These are phyloP conservation scores for Stephania japonica DNA, from an alignment of 164 flowering plant genomes.

Conservation along the genomic window DNA sequence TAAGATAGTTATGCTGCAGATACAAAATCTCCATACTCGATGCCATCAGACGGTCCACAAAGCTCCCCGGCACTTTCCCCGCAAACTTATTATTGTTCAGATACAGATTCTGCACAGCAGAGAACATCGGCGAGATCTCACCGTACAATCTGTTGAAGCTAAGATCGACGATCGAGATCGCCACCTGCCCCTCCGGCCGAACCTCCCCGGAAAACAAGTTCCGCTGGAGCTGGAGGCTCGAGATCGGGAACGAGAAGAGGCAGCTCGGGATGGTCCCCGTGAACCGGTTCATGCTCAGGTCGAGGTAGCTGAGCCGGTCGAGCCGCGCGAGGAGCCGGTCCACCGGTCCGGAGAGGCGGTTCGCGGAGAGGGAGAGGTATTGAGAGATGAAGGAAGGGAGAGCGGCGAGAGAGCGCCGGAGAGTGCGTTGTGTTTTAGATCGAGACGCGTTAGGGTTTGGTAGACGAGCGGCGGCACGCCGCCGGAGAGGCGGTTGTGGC, in stretches of 20 bases:
- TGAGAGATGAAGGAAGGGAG: constrained; percentile 64
- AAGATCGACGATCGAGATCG: constrained; percentile 69
- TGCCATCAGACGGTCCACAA: constrained; percentile 61
- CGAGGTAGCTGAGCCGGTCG: constrained; percentile 62
- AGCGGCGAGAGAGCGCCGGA: constrained; percentile 52
- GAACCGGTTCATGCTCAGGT: constrained; percentile 80
- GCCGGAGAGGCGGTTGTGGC: constrained; percentile 73
- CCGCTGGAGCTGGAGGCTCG: constrained; percentile 67
- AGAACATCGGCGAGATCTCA: constrained; percentile 60
- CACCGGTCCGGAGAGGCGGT: constrained; percentile 62
- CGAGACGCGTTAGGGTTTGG: constrained; percentile 51
- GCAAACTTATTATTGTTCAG: constrained; percentile 81
- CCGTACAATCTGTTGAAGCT: constrained; percentile 82
- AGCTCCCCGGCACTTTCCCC: constrained; percentile 65
- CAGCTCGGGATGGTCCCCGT: constrained; percentile 61
- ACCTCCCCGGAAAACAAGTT: constrained; percentile 65
- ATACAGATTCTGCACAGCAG: constrained; percentile 69
- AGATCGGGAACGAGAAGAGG: constrained; percentile 58
- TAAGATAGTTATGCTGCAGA: constrained; percentile 79
- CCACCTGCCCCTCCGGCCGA: constrained; percentile 48
- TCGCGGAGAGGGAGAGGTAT: constrained; percentile 68
- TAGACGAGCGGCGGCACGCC: constrained; percentile 54
- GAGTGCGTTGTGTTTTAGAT: constrained; percentile 73
- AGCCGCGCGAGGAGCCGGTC: constrained; percentile 41
- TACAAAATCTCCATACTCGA: constrained; percentile 59